A percentile compares a stretch with the other conserved stretches of the same genome.
Conservation (phyloP, 495 filamentous ascomycete species). For the Cercophora samala region DNA sequence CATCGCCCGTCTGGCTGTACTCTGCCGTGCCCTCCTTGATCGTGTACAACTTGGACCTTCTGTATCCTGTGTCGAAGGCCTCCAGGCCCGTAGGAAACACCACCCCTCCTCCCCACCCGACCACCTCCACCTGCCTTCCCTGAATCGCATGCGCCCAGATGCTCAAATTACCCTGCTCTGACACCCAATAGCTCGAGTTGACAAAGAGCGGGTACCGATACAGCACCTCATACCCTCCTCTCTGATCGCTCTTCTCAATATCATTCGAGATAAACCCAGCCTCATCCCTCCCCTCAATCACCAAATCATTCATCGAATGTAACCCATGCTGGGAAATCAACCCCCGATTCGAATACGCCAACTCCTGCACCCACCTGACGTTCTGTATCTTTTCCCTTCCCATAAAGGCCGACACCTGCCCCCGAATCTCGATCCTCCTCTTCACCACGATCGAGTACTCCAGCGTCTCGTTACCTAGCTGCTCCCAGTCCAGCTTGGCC, state of each 20-base stretch:
- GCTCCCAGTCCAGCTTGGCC: constrained; percentile 40
- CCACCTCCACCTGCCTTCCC: constrained; percentile 52
- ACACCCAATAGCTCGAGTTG: constrained; percentile 50
- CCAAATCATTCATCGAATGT: constrained; percentile 59
- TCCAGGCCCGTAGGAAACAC: constrained; percentile 61
- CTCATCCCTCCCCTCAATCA: constrained; percentile 55
- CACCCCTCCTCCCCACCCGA: constrained; percentile 42
- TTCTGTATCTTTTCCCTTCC: background rate
- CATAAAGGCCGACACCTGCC: background rate
- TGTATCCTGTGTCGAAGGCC: constrained; percentile 39
- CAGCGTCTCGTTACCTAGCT: constrained; percentile 58
- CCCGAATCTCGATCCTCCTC: constrained; percentile 51
- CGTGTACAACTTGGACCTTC: constrained; percentile 47
- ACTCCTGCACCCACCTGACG: constrained; percentile 59
- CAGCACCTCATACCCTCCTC: constrained; percentile 37
- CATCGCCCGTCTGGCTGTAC: constrained; percentile 48
- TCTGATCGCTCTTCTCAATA: constrained; percentile 26
- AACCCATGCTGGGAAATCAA: constrained; percentile 56
- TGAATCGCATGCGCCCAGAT: constrained; percentile 59
- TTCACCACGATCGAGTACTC: constrained; percentile 56
- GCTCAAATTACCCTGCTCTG: constrained; percentile 50
- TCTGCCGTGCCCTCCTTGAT: constrained; percentile 54
- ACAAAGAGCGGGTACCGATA: constrained; percentile 66
- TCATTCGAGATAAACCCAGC: constrained; percentile 20
- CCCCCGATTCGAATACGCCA: constrained; percentile 59